These are phyloP conservation scores for Vinca major DNA, from an alignment of 305 asterid genomes.

Conservation along the genomic window DNA sequence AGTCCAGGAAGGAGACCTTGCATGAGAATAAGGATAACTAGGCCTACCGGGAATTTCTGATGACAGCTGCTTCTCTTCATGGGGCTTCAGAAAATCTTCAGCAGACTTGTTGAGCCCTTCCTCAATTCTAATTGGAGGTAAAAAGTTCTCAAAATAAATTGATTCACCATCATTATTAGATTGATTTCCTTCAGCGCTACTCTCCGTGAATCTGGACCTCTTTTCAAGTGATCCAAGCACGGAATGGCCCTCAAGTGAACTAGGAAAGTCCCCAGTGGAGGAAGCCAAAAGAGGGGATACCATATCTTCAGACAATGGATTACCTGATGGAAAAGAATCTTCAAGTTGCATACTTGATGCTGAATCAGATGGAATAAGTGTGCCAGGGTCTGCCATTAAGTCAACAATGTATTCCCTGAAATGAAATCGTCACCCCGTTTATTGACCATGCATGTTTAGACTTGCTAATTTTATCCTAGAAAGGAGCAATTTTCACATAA, in stretches of 20 bases:
- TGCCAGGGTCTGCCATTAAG: constrained; percentile 93
- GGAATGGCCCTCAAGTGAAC: constrained; percentile 29
- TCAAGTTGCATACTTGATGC: constrained; percentile 35
- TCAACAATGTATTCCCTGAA: constrained; percentile 92
- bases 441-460: constrained; percentile 14
- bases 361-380: constrained; percentile 87
- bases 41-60: constrained; percentile 38
- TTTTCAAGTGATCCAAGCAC: constrained; percentile 25
- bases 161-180: constrained; percentile 18
- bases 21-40: constrained; percentile 48
- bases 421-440: constrained; percentile 22
- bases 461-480: constrained; percentile 14
- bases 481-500: constrained; percentile 12
- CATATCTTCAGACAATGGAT: constrained; percentile 24
- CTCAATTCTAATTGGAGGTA: constrained; percentile 23
- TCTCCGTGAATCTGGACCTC: constrained; percentile 30
- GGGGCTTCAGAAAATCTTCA: constrained; percentile 21
- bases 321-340: constrained; percentile 26
- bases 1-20: constrained; percentile 97
- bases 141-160: constrained; percentile 22
- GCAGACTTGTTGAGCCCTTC: constrained; percentile 24
- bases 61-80: constrained; percentile 26
- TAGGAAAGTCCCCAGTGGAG: constrained; percentile 31
- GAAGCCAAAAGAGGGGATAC: constrained; percentile 35
- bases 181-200: constrained; percentile 26